Base-by-base conservation (phyloP, 805 yeast genomes). In the Hanseniaspora clermontiae region DNA sequence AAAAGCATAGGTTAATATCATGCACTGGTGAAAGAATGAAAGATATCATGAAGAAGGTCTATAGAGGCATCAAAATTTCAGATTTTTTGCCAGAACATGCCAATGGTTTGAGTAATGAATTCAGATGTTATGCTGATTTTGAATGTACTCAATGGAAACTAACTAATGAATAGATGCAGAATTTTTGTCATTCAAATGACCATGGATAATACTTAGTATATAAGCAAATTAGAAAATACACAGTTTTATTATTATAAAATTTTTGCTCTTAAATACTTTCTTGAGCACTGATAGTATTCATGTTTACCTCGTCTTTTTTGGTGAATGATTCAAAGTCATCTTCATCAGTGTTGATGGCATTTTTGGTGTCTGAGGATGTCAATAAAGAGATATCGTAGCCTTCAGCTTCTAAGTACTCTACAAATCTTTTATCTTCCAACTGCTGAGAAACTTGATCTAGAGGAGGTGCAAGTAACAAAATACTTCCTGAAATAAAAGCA, bases 11-110 rank as follows among this genome's bases (percentile, higher is more conserved):
- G 61, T 64, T 85, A 38, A 76, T 87, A n/a, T 77, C 85, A 4
- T 84, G 91, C 61, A 89, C 97, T 1, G 96, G 96, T 39, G 96
- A 89, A 70, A 76, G 95, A 67, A 89, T 90, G 90, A 73, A 74
- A 24, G 76, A 77, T 2, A 68, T 84, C n/a, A 79, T 88, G 38
- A 65, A 71, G 37, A 70, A 75, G 50, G 77, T 76, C 17, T 88
- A 87, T 63, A 86, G 88, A 5, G 85, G 77, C 46, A 74, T 83
- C 1, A 63, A 70, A 24, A 74, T 81, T 52, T 89, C 96, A 0
- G 71, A 75, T 38, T 89, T 84, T 66, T 65, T 69, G 43, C 96
- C 96, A 0, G 84, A 83, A 61, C 96, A 89, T 64, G 82, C 81
- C 57, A 85, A 86, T 63, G 95, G 95, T 0, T 74, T 89, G 59